Conservation (phyloP, 495 filamentous ascomycete species). For the Pseudevernia furfuracea region DNA sequence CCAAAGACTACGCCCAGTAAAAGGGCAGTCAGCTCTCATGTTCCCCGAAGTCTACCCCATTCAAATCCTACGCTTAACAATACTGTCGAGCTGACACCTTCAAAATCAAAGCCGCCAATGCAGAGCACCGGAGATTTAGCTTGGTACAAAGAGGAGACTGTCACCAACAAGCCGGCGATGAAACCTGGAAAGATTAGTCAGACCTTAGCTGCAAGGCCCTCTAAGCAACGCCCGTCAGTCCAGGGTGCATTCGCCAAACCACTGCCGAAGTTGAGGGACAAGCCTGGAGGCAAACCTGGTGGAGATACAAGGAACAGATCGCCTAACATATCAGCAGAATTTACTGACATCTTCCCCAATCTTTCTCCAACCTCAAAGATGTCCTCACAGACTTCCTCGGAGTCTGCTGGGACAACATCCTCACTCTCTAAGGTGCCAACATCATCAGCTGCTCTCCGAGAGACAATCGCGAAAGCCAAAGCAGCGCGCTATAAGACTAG, state of each 20-base stretch:
- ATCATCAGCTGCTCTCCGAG: conserved; percentile 73
- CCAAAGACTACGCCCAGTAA: conserved; percentile 28
- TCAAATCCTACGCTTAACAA: conserved; percentile 20
- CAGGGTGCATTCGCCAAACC: conserved; percentile 14
- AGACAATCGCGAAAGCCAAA: conserved; percentile 90
- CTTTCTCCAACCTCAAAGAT: conserved; percentile 1
- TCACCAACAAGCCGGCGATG: neutral
- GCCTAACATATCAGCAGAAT: neutral
- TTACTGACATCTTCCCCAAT: neutral
- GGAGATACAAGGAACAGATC: neutral
- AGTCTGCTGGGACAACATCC: conserved; percentile 11
- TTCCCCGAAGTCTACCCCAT: conserved; percentile 26
- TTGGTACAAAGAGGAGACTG: neutral
- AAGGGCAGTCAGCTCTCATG: conserved; percentile 33
- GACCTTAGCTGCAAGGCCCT: conserved; percentile 19
- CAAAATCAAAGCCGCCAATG: conserved; percentile 39
- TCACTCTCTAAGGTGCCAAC: conserved; percentile 37
- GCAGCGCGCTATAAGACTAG: conserved; percentile 63
- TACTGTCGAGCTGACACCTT: conserved; percentile 36
- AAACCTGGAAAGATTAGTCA: conserved; percentile 34
- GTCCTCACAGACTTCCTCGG: neutral
- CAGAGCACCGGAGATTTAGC: conserved; percentile 29
- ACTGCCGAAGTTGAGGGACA: conserved; percentile 1
- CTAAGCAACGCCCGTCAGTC: conserved; percentile 14
- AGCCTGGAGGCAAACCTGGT: neutral